Evolutionary conservation across 2,329 filamentous ascomycete species (phyloP), one percentile per base, ranked within the genome.

Genomic region (Diaporthe capsici): DNA sequence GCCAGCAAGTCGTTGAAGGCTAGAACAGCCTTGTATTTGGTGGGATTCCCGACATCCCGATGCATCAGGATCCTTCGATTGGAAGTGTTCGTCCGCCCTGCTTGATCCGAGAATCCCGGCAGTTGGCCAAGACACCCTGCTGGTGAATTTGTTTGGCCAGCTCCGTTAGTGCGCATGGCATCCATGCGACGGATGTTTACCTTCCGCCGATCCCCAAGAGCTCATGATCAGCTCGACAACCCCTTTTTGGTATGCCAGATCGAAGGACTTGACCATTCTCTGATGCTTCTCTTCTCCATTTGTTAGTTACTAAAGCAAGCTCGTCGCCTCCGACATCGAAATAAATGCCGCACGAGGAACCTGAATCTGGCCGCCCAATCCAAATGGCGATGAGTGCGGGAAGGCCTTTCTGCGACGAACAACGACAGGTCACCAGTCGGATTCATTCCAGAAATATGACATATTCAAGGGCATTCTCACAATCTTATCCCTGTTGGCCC

Each of bases 101-200:
- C 65, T 70, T 39, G 49, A n/a, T 70, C 65, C 22, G 49, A 47
- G 15, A 55, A 70, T 31, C 31, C 49, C 51, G 13, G 47, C 20
- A 15, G 7, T 28, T 28, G 47, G 22, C 47, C n/a, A 25, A 68
- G 65, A 37, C 22, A 20, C 34, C 47, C 47, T 28, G 34, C 12
- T 51, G 31, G 49, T 22, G 47, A 70, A 34, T 70, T 39, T 70
- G 65, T 70, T 39, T 70, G 49, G 47, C 15, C 13, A 28, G 37
- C n/a, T 42, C 65, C 65, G 65, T n/a, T 70, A 70, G 65, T 55
- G 65, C n/a, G 49, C 34, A 55, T 34, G 65, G 47, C 65, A 68
- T 53, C 65, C 47, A 68, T 70, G 65, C 65, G 34, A 70, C 65
- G 65, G 65, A 70, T 28, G 34, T 31, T 42, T 20, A 22, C 65